Evolutionary conservation across 2,329 filamentous ascomycete genomes (phyloP), one percentile per base, ranked within the genome.

Genomic region (Alternaria atra): DNA sequence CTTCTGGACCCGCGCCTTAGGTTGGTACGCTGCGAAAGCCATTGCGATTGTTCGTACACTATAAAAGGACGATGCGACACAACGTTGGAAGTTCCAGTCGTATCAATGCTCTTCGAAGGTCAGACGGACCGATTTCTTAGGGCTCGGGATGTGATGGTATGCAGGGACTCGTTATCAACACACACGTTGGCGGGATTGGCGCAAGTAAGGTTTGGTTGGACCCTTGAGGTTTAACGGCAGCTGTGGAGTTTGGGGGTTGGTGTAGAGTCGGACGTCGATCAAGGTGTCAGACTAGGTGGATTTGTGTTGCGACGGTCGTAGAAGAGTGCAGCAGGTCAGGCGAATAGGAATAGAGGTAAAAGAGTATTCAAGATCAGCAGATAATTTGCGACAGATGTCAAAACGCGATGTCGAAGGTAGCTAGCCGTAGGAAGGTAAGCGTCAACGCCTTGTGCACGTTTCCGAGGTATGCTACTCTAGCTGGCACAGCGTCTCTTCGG

Each of bases 1-100:
- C 69, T 76, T 76, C 66, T 80, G 78, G 53, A 80, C 77, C 58
- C 77, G 74, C 52, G 72, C 78, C 63, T 78, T 79, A 61, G 75
- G 77, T 29, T 69, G 69, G 66, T 77, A 78, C 60, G 75, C 61
- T 46, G 69, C 55, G 60, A 69, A 75, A 52, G 77, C 64, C 77
- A 79, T 79, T 54, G 35, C 57, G 25, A 42, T 32, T 39, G 35
- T 30, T 50, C 35, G 43, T 29, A 37, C 35, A 32, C 55, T 40
- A 30, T 27, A 56, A 48, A 54, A 58, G 53, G 51, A 32, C 37
- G 50, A 64, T 64, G 66, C 52, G 59, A 65, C 52, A 52, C 60
- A 54, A 53, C 46, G 52, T 42, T 29, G 27, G 60, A 51, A 43
- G 25, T 42, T 35, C 13, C 15, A 42, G 17, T 42, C 13, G 25